phyloP scores from a whole-genome alignment of 768 basidiomycete species.

The Suillus subaureus region DNA sequence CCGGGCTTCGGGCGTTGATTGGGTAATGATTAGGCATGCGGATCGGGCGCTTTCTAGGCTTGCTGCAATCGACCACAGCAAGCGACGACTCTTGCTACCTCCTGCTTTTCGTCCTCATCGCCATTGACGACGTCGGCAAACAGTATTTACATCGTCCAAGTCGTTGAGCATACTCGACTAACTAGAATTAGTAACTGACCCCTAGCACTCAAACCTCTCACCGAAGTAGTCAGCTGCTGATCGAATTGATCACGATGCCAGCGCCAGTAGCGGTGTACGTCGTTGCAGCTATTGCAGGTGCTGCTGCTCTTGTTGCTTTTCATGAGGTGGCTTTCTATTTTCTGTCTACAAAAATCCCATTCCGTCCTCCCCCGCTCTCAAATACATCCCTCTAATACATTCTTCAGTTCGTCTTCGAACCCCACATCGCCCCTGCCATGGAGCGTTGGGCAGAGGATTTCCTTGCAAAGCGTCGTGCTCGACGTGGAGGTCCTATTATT shows the following conservation, averaged over 20 bases:
- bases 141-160: too few species aligned
- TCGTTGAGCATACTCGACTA: not conserved
- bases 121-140: not conserved
- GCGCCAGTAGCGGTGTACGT: slow-evolving; percentile 48
- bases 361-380: not conserved
- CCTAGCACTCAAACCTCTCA: not conserved
- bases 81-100: not conserved
- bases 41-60: not conserved
- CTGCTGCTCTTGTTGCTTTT: slow-evolving; percentile 54
- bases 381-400: not conserved
- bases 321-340: slow-evolving; percentile 49
- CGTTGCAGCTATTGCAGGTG: slow-evolving; percentile 48
- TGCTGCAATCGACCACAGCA: slow-evolving; percentile 1
- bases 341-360: not conserved
- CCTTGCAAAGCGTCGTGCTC: slow-evolving; percentile 30
- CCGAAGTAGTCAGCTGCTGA: not conserved
- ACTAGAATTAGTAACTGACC: slow-evolving; percentile 1
- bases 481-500: slow-evolving; percentile 25
- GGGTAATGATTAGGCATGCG: not conserved
- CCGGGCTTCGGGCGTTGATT: not conserved
- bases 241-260: slow-evolving; percentile 20
- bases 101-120: not conserved
- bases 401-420: slow-evolving; percentile 66
- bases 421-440: slow-evolving; percentile 63
- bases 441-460: slow-evolving; percentile 44